Percentiles rank a stretch among this genome's conserved stretches.
These are phyloP conservation scores for Pyrrhoderma lamaoense DNA, from an alignment of 1,284 basidiomycete species.

Conservation along the genomic window DNA sequence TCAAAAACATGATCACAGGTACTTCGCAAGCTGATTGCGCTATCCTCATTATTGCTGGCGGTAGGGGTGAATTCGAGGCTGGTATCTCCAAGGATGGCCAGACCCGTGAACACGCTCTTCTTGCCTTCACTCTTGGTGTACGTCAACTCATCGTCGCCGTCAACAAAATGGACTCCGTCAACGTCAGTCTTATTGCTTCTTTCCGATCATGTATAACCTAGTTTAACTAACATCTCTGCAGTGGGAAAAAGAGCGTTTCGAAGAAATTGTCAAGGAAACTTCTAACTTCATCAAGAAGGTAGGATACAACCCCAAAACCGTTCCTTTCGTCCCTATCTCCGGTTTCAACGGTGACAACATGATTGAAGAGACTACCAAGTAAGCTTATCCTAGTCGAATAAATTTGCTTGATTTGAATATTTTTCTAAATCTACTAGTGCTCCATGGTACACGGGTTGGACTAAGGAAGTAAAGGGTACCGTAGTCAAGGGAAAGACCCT, in stretches of 20 bases:
- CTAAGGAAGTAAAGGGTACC: conserved; percentile 92
- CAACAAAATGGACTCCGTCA: conserved; percentile 99
- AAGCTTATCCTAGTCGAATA: conserved; percentile 31
- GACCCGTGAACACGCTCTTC: conserved; percentile 99
- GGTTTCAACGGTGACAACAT: conserved; percentile 99
- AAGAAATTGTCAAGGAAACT: conserved; percentile 99
- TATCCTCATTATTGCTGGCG: conserved; percentile 98
- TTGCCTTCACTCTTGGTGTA: conserved; percentile 99
- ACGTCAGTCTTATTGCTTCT: conserved; percentile 40
- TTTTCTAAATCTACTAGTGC: conserved; percentile 52
- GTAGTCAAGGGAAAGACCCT: conserved; percentile 96
- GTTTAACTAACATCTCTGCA: conserved; percentile 28
- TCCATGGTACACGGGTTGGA: conserved; percentile 99
- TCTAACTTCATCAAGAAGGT: conserved; percentile 99
- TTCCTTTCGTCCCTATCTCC: conserved; percentile 99
- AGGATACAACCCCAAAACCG: conserved; percentile 98
- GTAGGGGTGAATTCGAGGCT: conserved; percentile 99
- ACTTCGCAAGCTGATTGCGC: conserved; percentile 99
- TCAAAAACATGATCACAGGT: conserved; percentile 99
- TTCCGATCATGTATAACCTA: conserved; percentile 19
- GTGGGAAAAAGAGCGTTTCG: conserved; percentile 99
- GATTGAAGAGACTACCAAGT: conserved; percentile 96
- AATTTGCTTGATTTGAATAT: too few species aligned
- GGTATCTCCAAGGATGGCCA: conserved; percentile 99
- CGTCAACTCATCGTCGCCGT: conserved; percentile 99